Evolutionary conservation across 2,329 filamentous ascomycete species (phyloP).

Genomic region (Fusarium dimerum): DNA sequence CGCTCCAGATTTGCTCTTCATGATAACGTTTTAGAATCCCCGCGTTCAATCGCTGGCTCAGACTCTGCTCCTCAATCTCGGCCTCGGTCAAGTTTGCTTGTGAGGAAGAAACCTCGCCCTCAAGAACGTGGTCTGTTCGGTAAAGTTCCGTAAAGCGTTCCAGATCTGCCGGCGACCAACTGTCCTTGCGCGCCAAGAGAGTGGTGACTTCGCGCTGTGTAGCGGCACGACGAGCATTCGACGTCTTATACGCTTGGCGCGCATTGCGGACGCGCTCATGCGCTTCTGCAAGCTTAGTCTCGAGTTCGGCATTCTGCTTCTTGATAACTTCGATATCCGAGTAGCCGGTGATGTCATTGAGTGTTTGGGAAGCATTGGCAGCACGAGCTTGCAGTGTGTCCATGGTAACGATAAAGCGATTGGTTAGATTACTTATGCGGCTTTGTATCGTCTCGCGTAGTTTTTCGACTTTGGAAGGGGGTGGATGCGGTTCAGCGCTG

Average conservation of each 20-base stretch:
- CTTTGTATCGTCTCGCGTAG: constrained; percentile 37
- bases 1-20: constrained; percentile 99
- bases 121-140: constrained; percentile 88
- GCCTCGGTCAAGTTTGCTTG: constrained; percentile 72
- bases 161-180: constrained; percentile 82
- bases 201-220: constrained; percentile 96
- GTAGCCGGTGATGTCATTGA: constrained; percentile 96
- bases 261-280: constrained; percentile 69
- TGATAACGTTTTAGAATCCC: constrained; percentile 91
- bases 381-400: constrained; percentile 85
- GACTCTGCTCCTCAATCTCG: constrained; percentile 78
- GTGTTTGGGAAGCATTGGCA: constrained; percentile 79
- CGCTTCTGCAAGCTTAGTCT: constrained; percentile 57
- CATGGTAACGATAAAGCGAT: constrained; percentile 61
- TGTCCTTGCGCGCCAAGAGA: constrained; percentile 89
- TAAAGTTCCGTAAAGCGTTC: constrained; percentile 95
- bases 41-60: constrained; percentile 73
- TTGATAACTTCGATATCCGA: constrained; percentile 87
- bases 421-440: constrained; percentile 35
- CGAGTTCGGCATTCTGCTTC: constrained; percentile 69
- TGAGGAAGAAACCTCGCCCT: constrained; percentile 75
- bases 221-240: constrained; percentile 77
- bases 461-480: constrained; percentile 14
- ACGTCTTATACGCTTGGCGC: constrained; percentile 77
- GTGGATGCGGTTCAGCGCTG: constrained; percentile 5